These are phyloP conservation scores for Fonsecaea pugnacius DNA, from an alignment of 2,329 filamentous ascomycete genomes.

Conservation along the genomic window DNA sequence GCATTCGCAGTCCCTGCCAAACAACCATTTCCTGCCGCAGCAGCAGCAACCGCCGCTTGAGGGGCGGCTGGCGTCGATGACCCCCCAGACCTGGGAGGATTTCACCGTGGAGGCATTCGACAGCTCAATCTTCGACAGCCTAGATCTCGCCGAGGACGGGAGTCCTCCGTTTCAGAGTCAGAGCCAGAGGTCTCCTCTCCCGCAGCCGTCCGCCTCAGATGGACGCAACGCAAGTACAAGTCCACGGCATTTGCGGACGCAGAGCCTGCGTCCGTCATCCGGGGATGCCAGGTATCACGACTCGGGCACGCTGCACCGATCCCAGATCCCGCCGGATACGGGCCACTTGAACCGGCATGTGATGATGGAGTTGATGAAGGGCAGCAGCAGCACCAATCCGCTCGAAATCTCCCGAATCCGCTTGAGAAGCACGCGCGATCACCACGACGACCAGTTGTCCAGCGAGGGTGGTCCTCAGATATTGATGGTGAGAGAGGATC, in stretches of 20 bases:
- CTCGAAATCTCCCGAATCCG: slow-evolving; percentile 10
- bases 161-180: slow-evolving; percentile 10
- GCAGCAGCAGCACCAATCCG: not conserved
- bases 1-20: not conserved
- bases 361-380: slow-evolving; percentile 2
- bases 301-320: slow-evolving; percentile 8
- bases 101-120: slow-evolving; percentile 15
- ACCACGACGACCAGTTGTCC: not conserved
- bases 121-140: slow-evolving; percentile 17
- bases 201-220: not conserved
- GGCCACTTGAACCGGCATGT: slow-evolving; percentile 21
- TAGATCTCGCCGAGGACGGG: slow-evolving; percentile 19
- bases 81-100: slow-evolving; percentile 17
- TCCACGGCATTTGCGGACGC: slow-evolving; percentile 7
- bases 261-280: slow-evolving; percentile 1
- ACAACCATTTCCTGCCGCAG: not conserved
- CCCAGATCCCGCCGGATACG: slow-evolving; percentile 20
- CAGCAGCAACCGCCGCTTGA: not conserved
- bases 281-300: not conserved
- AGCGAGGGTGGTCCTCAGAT: slow-evolving; percentile 1
- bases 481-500: slow-evolving; percentile 15
- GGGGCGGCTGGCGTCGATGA: not conserved
- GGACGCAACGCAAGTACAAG: slow-evolving; percentile 12
- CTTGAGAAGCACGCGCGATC: slow-evolving; percentile 1
- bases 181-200: not conserved